Conservation (phyloP, 2,329 filamentous ascomycete genomes). For the Helotiales sp. region DNA sequence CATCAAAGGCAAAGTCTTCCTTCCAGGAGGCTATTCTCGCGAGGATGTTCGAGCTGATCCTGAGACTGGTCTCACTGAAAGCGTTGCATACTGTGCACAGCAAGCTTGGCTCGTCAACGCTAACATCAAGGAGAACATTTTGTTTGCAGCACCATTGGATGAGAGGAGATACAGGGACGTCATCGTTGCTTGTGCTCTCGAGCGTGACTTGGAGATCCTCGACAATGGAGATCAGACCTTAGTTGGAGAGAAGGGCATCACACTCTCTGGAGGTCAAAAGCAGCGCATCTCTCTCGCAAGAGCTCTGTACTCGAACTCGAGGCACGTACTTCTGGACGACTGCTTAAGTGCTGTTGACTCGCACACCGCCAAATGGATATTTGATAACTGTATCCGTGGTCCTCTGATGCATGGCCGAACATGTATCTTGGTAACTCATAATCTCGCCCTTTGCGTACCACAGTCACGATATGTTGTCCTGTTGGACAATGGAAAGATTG, state of each 20-base stretch:
- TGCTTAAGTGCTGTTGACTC: slow-evolving; percentile 96
- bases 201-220: slow-evolving; percentile 88
- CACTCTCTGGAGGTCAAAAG: slow-evolving; percentile 94
- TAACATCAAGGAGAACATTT: slow-evolving; percentile 92
- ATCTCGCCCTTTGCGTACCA: slow-evolving; percentile 83
- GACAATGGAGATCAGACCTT: slow-evolving; percentile 90
- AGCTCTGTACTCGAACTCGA: slow-evolving; percentile 93
- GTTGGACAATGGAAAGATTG: slow-evolving; percentile 82
- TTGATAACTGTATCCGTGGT: slow-evolving; percentile 86
- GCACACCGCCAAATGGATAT: slow-evolving; percentile 97
- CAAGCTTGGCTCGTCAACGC: slow-evolving; percentile 97
- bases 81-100: slow-evolving; percentile 93
- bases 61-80: slow-evolving; percentile 84
- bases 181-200: slow-evolving; percentile 84
- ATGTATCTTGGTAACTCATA: slow-evolving; percentile 95
- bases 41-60: slow-evolving; percentile 82
- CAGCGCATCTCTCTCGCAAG: slow-evolving; percentile 96
- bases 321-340: slow-evolving; percentile 88
- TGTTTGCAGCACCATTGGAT: slow-evolving; percentile 82
- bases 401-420: slow-evolving; percentile 86
- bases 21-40: slow-evolving; percentile 76
- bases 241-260: slow-evolving; percentile 96
- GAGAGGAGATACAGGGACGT: slow-evolving; percentile 84
- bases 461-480: slow-evolving; percentile 78
- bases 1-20: slow-evolving; percentile 74